Conservation (phyloP, 495 filamentous ascomycete species). For the Neurospora sp. region DNA sequence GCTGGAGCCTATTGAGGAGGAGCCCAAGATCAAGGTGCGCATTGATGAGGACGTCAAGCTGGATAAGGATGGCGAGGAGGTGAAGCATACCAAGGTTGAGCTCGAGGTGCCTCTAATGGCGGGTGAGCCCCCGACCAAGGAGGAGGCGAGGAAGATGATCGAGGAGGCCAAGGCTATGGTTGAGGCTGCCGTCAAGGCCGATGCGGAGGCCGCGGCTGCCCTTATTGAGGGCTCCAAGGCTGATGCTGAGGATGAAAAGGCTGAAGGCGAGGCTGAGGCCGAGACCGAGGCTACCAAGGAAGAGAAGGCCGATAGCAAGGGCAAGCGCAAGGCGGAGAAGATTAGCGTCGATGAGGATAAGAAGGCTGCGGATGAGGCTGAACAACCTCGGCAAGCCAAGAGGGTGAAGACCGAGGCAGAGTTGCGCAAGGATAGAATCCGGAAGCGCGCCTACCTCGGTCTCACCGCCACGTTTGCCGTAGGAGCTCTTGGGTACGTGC, state of each 20-base stretch:
- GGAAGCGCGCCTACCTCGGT: constrained; percentile 73
- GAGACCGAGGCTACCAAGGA: constrained; percentile 13
- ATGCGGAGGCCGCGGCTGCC: constrained; percentile 13
- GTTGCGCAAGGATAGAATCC: constrained; percentile 70
- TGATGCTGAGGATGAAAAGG: constrained; percentile 72
- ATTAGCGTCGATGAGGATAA: constrained; percentile 39
- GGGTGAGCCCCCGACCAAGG: constrained; percentile 60
- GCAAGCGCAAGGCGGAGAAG: constrained; percentile 80
- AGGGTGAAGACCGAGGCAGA: constrained; percentile 65
- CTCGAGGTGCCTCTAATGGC: constrained; percentile 50
- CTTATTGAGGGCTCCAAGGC: constrained; percentile 76
- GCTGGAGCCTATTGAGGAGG: constrained; percentile 39
- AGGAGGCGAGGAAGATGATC: constrained; percentile 71
- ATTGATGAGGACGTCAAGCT: constrained; percentile 59
- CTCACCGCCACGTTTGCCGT: constrained; percentile 65
- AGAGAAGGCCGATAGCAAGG: constrained; percentile 40
- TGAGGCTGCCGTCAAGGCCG: constrained; percentile 57
- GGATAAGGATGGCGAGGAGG: constrained; percentile 51
- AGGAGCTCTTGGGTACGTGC: constrained; percentile 66
- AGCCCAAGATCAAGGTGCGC: constrained; percentile 56
- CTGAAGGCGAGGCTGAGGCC: constrained; percentile 36
- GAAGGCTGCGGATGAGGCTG: constrained; percentile 22
- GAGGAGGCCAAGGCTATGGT: constrained; percentile 86
- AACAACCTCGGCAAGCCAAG: constrained; percentile 50
- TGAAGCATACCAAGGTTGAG: constrained; percentile 65